Evolutionary conservation across 495 filamentous ascomycete genomes (phyloP).

Genomic region (Penicillium salamii): DNA sequence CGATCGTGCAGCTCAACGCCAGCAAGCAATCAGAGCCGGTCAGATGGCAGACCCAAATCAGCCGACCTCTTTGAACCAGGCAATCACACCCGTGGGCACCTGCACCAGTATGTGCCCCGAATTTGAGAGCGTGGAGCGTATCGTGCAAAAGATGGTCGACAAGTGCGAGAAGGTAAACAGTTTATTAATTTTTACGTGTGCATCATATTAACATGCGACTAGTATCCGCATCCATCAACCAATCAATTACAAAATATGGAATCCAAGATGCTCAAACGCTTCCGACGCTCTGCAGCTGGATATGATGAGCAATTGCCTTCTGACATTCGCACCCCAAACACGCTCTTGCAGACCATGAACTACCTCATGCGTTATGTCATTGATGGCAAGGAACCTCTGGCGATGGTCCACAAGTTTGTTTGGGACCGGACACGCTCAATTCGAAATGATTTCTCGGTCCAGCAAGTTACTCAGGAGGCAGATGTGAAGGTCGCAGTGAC

Average conservation of each 20-base stretch:
- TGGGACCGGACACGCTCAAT: slow-evolving; percentile 94
- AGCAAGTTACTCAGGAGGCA: slow-evolving; percentile 67
- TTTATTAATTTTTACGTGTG: neutral
- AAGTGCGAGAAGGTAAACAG: slow-evolving; percentile 54
- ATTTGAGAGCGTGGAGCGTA: slow-evolving; percentile 78
- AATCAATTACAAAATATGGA: slow-evolving; percentile 44
- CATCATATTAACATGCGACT: slow-evolving; percentile 12
- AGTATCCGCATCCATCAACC: slow-evolving; percentile 39
- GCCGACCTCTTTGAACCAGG: slow-evolving; percentile 73
- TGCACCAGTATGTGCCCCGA: slow-evolving; percentile 94
- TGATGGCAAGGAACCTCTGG: slow-evolving; percentile 58
- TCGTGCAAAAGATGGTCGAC: slow-evolving; percentile 65
- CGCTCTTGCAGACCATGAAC: slow-evolving; percentile 72
- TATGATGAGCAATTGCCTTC: slow-evolving; percentile 88
- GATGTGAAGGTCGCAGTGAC: slow-evolving; percentile 67
- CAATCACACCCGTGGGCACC: slow-evolving; percentile 82
- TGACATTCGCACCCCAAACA: slow-evolving; percentile 78
- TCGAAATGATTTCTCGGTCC: slow-evolving; percentile 90
- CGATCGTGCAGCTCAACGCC: slow-evolving; percentile 65
- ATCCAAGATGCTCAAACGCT: slow-evolving; percentile 76
- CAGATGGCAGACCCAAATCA: slow-evolving; percentile 89
- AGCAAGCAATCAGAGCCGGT: slow-evolving; percentile 66
- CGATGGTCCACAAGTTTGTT: slow-evolving; percentile 76
- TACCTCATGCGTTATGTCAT: slow-evolving; percentile 80
- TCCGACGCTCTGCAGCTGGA: slow-evolving; percentile 86